phyloP scores from a whole-genome alignment of 1,284 basidiomycete genomes.

The Fistulina hepatica region DNA sequence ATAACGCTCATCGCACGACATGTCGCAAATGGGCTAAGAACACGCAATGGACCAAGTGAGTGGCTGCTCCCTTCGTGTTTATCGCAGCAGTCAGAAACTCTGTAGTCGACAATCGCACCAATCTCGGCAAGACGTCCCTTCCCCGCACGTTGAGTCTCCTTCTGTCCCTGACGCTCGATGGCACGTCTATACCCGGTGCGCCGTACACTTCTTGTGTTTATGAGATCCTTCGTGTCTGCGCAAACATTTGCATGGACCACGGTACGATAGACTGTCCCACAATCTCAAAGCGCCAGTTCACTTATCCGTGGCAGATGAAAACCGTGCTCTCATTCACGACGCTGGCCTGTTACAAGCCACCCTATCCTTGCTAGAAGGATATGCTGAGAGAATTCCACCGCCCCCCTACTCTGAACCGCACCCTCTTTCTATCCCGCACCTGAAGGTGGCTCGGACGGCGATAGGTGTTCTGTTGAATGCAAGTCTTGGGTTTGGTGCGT shows the following conservation, averaged over 20 bases:
- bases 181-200: conserved; percentile 33
- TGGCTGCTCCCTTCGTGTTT: conserved; percentile 5
- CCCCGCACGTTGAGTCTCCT: conserved; percentile 54
- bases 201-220: conserved; percentile 38
- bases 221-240: conserved; percentile 63
- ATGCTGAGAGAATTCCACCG: conserved; percentile 42
- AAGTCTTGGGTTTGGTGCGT: conserved; percentile 63
- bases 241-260: conserved; percentile 75
- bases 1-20: conserved; percentile 41
- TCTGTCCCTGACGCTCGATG: conserved; percentile 41
- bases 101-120: conserved; percentile 59
- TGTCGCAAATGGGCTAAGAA: conserved; percentile 52
- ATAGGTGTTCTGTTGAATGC: conserved; percentile 75
- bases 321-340: conserved; percentile 58
- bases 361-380: conserved; percentile 57
- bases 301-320: conserved; percentile 34
- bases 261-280: conserved; percentile 29
- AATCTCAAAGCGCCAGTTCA: neutral
- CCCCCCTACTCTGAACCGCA: conserved; percentile 32
- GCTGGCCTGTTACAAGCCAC: conserved; percentile 56
- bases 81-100: conserved; percentile 13
- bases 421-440: conserved; percentile 44
- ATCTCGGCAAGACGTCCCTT: conserved; percentile 50
- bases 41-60: conserved; percentile 39
- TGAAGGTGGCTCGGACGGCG: conserved; percentile 66